Conservation (phyloP, 169 alveolate genomes). For the Cryptosporidium viatorum region DNA sequence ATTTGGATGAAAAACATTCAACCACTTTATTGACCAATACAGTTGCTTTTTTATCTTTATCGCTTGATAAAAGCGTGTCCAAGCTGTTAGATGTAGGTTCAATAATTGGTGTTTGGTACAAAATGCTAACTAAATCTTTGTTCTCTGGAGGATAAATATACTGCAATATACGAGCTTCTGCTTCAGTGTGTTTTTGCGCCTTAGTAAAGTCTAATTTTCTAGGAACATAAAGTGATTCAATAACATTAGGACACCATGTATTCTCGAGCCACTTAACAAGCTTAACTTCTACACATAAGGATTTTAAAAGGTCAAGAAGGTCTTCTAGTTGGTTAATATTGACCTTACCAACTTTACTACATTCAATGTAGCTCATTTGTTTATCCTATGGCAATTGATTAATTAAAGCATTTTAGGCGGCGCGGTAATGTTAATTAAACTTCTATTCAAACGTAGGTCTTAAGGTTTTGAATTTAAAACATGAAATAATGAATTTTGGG, state of each 20-base stretch:
- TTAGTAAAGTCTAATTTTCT: conserved; percentile 55
- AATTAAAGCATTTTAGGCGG: neutral
- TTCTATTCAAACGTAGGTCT: neutral
- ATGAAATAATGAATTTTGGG: conserved; percentile 17
- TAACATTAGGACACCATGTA: conserved; percentile 54
- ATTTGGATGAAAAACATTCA: conserved; percentile 32
- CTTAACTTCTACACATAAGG: conserved; percentile 39
- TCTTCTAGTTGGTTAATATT: conserved; percentile 28
- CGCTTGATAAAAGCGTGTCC: neutral
- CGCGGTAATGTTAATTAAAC: neutral
- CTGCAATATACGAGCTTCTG: conserved; percentile 43
- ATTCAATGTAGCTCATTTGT: conserved; percentile 26
- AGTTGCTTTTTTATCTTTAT: neutral
- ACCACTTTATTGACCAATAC: conserved; percentile 2
- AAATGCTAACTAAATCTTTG: conserved; percentile 3
- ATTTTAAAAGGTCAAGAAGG: conserved; percentile 17
- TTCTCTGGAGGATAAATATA: conserved; percentile 52
- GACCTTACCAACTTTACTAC: conserved; percentile 41
- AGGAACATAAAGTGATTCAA: neutral
- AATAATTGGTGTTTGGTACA: conserved; percentile 24
- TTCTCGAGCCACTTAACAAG: conserved; percentile 51
- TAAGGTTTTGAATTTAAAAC: neutral
- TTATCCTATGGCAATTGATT: neutral
- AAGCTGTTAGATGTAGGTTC: neutral
- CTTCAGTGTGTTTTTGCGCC: conserved; percentile 11